These are phyloP conservation scores for Flaveria trinervia DNA, from an alignment of 129 eudicot species.

Conservation along the genomic window DNA sequence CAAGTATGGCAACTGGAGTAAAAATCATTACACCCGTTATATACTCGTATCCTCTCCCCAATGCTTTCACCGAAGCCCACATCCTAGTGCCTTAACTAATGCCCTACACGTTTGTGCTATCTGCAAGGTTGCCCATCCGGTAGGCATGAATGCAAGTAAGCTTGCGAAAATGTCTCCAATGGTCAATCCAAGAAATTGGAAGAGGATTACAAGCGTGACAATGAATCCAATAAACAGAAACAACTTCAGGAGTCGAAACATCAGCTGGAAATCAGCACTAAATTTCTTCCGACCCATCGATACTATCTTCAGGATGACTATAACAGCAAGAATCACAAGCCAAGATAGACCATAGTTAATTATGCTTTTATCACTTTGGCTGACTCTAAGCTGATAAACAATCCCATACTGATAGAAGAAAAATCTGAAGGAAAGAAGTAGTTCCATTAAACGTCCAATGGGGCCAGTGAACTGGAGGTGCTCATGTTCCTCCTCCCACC, in stretches of 20 bases:
- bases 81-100: constrained; percentile 62
- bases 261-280: constrained; percentile 96
- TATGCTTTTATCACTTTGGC: constrained; percentile 75
- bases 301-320: constrained; percentile 80
- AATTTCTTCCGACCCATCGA: constrained; percentile 94
- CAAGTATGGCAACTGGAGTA: constrained; percentile 75
- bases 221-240: constrained; percentile 73
- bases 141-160: constrained; percentile 86
- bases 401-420: constrained; percentile 89
- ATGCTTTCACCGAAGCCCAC: constrained; percentile 96
- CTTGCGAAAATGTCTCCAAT: constrained; percentile 83
- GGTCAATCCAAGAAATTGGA: constrained; percentile 73
- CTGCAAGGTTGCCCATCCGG: constrained; percentile 98
- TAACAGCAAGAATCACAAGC: constrained; percentile 82
- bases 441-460: constrained; percentile 65
- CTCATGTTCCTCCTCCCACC: constrained; percentile 99
- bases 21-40: constrained; percentile 78
- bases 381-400: constrained; percentile 80
- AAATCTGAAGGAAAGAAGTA: constrained; percentile 75
- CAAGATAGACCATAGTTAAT: constrained; percentile 91
- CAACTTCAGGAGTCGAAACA: constrained; percentile 90
- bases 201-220: constrained; percentile 48
- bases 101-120: constrained; percentile 90
- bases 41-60: constrained; percentile 94
- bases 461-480: constrained; percentile 79